Conservation (phyloP, 495 filamentous ascomycete genomes). For the Pseudoneurospora amorphoporcata region DNA sequence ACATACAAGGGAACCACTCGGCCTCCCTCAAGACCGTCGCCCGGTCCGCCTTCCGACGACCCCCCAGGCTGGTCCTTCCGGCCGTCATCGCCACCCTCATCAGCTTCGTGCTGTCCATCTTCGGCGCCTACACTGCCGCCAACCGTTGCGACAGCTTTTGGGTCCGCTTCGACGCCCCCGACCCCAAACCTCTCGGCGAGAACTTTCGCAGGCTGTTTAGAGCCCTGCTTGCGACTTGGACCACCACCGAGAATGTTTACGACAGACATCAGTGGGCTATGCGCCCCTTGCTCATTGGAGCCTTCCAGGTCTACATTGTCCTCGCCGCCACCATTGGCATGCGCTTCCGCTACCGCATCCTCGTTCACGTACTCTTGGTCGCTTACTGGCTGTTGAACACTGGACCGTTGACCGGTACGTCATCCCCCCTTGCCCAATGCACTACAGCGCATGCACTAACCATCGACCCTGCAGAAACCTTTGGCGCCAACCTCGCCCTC, state of each 20-base stretch:
- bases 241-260: conserved; percentile 46
- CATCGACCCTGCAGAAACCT: conserved; percentile 30
- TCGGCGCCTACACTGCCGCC: conserved; percentile 46
- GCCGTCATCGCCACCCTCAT: conserved; percentile 49
- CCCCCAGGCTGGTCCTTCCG: conserved; percentile 50
- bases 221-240: conserved; percentile 47
- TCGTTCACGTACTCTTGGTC: conserved; percentile 38
- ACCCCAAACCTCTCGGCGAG: conserved; percentile 19
- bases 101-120: conserved; percentile 44
- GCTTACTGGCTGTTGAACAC: conserved; percentile 44
- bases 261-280: conserved; percentile 60
- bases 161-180: conserved; percentile 44
- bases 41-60: conserved; percentile 53
- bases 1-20: conserved; percentile 40
- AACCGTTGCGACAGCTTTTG: conserved; percentile 48
- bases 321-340: conserved; percentile 47
- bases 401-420: conserved; percentile 22
- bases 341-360: conserved; percentile 46
- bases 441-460: conserved; percentile 3
- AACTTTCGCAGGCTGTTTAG: conserved; percentile 30
- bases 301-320: conserved; percentile 52
- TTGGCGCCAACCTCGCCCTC: conserved; percentile 50
- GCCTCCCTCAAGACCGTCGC: conserved; percentile 45
- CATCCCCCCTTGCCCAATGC: background rate
- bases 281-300: conserved; percentile 48